Conservation (phyloP, 73 alveolate species). For the Symbiodinium natans region DNA sequence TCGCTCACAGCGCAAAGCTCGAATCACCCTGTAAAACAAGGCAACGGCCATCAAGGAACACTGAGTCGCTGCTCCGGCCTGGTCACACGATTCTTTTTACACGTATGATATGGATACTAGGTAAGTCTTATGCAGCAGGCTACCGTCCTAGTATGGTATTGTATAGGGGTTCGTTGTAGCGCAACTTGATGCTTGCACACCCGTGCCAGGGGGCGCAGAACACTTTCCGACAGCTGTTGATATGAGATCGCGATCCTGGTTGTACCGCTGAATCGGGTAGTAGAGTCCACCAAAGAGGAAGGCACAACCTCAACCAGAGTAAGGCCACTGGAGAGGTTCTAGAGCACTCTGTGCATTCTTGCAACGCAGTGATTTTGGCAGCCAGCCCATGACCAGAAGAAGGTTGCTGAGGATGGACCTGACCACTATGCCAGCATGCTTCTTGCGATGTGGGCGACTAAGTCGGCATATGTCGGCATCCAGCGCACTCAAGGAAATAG, state of each 20-base stretch:
- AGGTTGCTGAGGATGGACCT: slow-evolving; percentile 79
- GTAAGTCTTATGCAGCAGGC: too few species aligned
- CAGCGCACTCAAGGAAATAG: too few species aligned
- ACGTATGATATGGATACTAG: too few species aligned
- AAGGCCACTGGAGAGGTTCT: not conserved
- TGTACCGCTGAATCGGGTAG: slow-evolving; percentile 77
- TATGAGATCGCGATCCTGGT: not conserved
- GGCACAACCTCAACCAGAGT: slow-evolving; percentile 33
- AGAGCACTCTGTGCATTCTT: not conserved
- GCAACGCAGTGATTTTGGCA: not conserved
- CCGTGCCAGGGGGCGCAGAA: too few species aligned
- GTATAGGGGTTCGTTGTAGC: too few species aligned
- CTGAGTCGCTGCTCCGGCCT: slow-evolving; percentile 76
- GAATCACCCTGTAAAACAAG: not conserved
- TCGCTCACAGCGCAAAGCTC: too few species aligned
- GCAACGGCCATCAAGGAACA: slow-evolving; percentile 52
- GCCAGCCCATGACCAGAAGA: slow-evolving; percentile 54
- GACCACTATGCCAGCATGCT: not conserved
- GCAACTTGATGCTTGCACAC: too few species aligned
- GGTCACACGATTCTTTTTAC: not conserved
- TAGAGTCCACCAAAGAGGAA: slow-evolving; percentile 81
- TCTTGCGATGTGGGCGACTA: not conserved
- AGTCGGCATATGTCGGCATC: not conserved
- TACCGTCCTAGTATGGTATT: too few species aligned
- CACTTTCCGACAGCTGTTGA: too few species aligned